These are phyloP conservation scores for Nematocida parisii DNA, from an alignment of 371 early-diverging fungal species.

Conservation along the genomic window DNA sequence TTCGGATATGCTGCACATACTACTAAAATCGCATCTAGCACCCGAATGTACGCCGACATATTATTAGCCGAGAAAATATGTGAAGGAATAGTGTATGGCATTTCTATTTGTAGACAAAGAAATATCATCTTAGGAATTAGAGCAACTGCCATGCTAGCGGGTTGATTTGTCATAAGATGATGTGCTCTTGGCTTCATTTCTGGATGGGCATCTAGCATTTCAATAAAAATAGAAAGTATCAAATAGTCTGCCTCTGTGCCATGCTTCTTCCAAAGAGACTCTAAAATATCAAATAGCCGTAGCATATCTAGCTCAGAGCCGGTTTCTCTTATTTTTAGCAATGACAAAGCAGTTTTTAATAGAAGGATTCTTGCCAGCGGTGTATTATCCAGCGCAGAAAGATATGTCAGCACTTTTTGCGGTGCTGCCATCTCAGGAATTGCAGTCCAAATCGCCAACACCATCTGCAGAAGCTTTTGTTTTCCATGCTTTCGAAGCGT, in stretches of 20 bases:
- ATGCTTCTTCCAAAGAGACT: not conserved
- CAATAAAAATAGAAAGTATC: not conserved
- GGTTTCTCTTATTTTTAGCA: not conserved
- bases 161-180: not conserved
- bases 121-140: conserved; percentile 23
- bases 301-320: not conserved
- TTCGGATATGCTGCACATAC: not conserved
- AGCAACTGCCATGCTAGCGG: not conserved
- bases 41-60: conserved; percentile 14
- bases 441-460: conserved; percentile 21
- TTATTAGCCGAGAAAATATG: not conserved
- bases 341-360: not conserved
- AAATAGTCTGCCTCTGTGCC: conserved; percentile 6
- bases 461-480: conserved; percentile 18
- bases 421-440: conserved; percentile 26
- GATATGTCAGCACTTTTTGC: not conserved
- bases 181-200: not conserved
- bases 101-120: not conserved
- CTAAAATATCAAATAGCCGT: not conserved
- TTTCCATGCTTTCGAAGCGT: conserved; percentile 1
- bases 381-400: not conserved
- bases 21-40: conserved; percentile 9
- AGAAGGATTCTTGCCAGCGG: not conserved
- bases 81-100: conserved; percentile 11
- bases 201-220: not conserved